Conservation (phyloP, 108 stramenopile species). For the Discostella stelligeroides region DNA sequence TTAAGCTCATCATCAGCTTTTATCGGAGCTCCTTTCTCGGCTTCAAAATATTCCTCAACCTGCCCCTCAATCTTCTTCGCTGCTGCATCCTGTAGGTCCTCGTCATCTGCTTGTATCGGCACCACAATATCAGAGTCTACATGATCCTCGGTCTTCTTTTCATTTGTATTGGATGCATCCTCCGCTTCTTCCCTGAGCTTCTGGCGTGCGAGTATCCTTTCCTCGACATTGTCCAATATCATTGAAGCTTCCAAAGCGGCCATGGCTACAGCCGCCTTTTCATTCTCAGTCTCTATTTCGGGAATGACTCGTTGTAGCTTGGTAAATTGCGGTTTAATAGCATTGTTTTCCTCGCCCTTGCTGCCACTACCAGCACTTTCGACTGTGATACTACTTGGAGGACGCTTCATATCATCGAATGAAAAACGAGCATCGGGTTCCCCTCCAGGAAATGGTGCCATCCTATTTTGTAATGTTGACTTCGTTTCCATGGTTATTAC, state of each 20-base stretch:
- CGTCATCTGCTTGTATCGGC: slow-evolving; percentile 7
- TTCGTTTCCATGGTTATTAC: slow-evolving; percentile 54
- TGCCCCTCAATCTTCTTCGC: no score
- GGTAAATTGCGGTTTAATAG: slow-evolving; percentile 10
- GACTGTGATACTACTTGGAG: slow-evolving; percentile 48
- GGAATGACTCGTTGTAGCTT: slow-evolving; percentile 34
- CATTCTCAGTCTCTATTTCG: slow-evolving; percentile 26
- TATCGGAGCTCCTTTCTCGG: not conserved
- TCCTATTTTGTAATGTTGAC: slow-evolving; percentile 21
- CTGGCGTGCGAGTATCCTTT: slow-evolving; percentile 38
- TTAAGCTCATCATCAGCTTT: slow-evolving; percentile 15
- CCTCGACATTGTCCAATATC: slow-evolving; percentile 46
- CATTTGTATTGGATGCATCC: slow-evolving; percentile 11
- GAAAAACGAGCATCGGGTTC: slow-evolving; percentile 19
- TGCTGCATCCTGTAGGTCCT: no score
- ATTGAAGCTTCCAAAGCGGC: slow-evolving; percentile 16
- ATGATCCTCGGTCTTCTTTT: not conserved
- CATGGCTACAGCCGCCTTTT: slow-evolving; percentile 27
- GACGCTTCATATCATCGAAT: slow-evolving; percentile 40
- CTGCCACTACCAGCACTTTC: slow-evolving; percentile 22
- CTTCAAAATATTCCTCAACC: no score
- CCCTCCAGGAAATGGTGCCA: not conserved
- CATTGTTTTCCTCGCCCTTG: slow-evolving; percentile 1
- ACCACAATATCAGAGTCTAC: not conserved
- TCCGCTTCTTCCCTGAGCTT: slow-evolving; percentile 25